Evolutionary conservation across 1,284 basidiomycete species (phyloP).

Genomic region (Chondrostereum purpureum): DNA sequence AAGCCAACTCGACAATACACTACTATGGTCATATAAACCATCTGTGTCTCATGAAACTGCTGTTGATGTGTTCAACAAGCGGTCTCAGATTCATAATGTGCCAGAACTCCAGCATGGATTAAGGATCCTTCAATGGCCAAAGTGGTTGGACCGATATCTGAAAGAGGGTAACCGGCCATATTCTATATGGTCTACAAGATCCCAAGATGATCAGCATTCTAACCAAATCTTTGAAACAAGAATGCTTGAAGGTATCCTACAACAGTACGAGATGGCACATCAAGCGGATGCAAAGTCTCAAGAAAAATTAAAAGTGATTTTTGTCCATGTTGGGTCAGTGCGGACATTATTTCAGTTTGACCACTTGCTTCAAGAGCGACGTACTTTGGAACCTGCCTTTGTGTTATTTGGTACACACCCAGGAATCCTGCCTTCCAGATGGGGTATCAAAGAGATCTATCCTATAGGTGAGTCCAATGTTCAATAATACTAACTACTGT

Average conservation of each 20-base stretch:
- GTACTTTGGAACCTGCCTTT: conserved; percentile 42
- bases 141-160: conserved; percentile 35
- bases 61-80: neutral
- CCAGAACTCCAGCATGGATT: conserved; percentile 25
- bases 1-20: neutral
- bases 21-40: neutral
- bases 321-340: conserved; percentile 57
- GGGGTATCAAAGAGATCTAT: conserved; percentile 59
- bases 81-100: neutral
- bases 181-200: conserved; percentile 2
- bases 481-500: conserved; percentile 12
- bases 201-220: too few relatives aligned
- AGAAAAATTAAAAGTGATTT: conserved; percentile 30
- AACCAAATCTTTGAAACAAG: conserved; percentile 31
- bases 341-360: conserved; percentile 38
- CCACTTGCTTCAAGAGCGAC: conserved; percentile 38
- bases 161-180: conserved; percentile 21
- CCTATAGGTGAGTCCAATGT: conserved; percentile 43
- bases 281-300: conserved; percentile 34
- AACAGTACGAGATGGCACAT: conserved; percentile 31
- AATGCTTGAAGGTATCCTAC: conserved; percentile 38
- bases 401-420: conserved; percentile 60
- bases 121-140: conserved; percentile 39
- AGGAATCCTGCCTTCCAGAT: conserved; percentile 37
- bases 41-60: neutral